Percentiles rank a stretch among this genome's conserved stretches.
These are phyloP conservation scores for Globisporangium nodosum DNA, from an alignment of 352 stramenopile genomes.

Conservation along the genomic window DNA sequence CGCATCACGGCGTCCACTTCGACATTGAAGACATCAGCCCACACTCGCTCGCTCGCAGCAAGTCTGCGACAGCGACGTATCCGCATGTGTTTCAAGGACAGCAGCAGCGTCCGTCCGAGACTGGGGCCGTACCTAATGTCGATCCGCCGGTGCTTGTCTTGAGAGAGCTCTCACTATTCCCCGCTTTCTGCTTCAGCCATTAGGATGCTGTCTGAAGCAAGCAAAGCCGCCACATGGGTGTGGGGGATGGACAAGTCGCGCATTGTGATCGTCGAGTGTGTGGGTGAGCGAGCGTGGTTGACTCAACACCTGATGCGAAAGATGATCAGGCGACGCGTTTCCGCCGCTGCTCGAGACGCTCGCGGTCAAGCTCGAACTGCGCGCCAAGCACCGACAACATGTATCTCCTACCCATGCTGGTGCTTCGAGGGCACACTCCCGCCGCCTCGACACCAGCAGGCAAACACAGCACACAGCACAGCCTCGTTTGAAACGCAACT, in stretches of 20 bases:
- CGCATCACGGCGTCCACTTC: background rate
- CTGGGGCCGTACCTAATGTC: no score
- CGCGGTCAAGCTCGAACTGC: background rate
- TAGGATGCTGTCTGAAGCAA: background rate
- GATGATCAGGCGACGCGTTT: background rate
- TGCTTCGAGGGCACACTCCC: background rate
- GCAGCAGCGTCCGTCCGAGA: background rate
- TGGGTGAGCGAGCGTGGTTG: background rate
- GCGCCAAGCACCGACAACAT: background rate
- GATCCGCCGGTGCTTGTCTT: no score
- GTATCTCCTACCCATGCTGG: background rate
- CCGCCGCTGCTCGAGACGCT: background rate
- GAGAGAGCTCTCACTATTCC: no score
- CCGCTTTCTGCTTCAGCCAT: background rate
- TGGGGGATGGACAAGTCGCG: background rate
- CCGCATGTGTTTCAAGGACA: background rate
- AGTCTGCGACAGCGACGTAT: background rate
- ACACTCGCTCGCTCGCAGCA: background rate
- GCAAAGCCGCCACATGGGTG: background rate
- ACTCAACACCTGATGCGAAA: background rate
- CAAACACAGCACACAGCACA: no score
- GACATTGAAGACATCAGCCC: background rate
- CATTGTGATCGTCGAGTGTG: background rate
- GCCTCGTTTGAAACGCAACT: background rate
- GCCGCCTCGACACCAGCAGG: background rate